phyloP scores from a whole-genome alignment of 495 filamentous ascomycete genomes.

The Penicillium parvum region DNA sequence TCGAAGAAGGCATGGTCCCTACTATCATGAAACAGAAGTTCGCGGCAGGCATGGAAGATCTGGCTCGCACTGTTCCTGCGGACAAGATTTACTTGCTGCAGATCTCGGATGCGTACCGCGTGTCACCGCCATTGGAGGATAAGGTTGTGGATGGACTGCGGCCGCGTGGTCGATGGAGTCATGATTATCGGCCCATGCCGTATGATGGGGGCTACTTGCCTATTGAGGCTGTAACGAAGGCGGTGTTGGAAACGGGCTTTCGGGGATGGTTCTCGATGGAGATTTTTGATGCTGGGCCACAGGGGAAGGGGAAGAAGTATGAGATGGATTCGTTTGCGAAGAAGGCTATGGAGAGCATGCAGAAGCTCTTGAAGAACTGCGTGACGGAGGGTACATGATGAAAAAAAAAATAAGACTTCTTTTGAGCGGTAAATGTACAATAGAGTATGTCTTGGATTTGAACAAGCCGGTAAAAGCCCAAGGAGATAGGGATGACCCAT shows the following conservation, averaged over 20 bases:
- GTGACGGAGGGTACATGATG: constrained; percentile 10
- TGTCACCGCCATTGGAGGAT: constrained; percentile 45
- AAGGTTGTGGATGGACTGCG: constrained; percentile 44
- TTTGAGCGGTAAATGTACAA: constrained; percentile 4
- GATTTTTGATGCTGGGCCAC: constrained; percentile 64
- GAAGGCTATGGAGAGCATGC: constrained; percentile 54
- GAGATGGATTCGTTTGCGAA: constrained; percentile 56
- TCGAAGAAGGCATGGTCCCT: constrained; percentile 39
- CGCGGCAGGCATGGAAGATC: constrained; percentile 47
- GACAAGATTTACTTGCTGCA: constrained; percentile 76
- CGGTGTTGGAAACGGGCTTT: constrained; percentile 68
- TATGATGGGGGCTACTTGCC: constrained; percentile 72
- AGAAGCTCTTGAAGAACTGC: constrained; percentile 49
- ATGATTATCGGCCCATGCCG: constrained; percentile 64
- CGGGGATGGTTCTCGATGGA: constrained; percentile 71
- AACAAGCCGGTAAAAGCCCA: no score
- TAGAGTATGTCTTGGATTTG: no score
- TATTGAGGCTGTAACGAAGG: constrained; percentile 58
- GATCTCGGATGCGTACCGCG: constrained; percentile 73
- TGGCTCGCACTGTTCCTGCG: constrained; percentile 52
- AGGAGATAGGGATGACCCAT: no score
- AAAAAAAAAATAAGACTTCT: constrained; percentile 2
- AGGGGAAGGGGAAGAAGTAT: constrained; percentile 55
- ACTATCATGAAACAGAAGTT: constrained; percentile 48
- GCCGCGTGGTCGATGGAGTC: constrained; percentile 66